phyloP scores from a whole-genome alignment of 1,284 basidiomycete genomes.

The Ceratobasidium papillatum region DNA sequence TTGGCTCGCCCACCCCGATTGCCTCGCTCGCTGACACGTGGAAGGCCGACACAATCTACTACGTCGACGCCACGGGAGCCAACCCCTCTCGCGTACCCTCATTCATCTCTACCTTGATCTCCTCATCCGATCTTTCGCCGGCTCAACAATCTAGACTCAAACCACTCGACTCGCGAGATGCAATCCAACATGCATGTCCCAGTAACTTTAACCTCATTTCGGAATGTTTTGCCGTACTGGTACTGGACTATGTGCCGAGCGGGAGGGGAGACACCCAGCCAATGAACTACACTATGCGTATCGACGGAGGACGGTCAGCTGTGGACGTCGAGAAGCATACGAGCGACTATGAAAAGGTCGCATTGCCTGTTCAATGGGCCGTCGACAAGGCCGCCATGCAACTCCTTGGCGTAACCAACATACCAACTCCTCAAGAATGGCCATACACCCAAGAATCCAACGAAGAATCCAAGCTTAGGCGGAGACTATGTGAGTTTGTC shows the following conservation, averaged over 20 bases:
- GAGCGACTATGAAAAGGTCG: constrained; percentile 73
- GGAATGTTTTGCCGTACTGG: constrained; percentile 74
- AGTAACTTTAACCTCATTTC: constrained; percentile 77
- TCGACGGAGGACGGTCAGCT: constrained; percentile 69
- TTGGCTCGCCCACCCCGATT: constrained; percentile 65
- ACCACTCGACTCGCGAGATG: constrained; percentile 58
- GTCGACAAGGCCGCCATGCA: constrained; percentile 78
- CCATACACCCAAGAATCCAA: constrained; percentile 75
- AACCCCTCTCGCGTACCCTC: constrained; percentile 60
- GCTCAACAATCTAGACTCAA: constrained; percentile 59
- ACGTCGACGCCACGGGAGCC: constrained; percentile 69
- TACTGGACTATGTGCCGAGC: constrained; percentile 68
- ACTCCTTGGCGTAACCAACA: constrained; percentile 61
- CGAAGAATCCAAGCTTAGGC: constrained; percentile 57
- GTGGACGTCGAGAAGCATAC: constrained; percentile 71
- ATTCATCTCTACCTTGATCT: constrained; percentile 66
- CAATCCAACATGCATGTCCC: constrained; percentile 68
- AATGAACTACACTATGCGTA: constrained; percentile 75
- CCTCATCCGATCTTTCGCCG: constrained; percentile 55
- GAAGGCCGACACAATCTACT: constrained; percentile 65
- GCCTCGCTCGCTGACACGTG: constrained; percentile 61
- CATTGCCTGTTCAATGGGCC: constrained; percentile 80
- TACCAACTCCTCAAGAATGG: constrained; percentile 69
- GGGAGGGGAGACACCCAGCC: constrained; percentile 50
- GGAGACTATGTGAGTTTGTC: constrained; percentile 39